Evolutionary conservation across 768 basidiomycete genomes (phyloP), one percentile per base, ranked within the genome.

Genomic region (Steccherinum ochraceum): DNA sequence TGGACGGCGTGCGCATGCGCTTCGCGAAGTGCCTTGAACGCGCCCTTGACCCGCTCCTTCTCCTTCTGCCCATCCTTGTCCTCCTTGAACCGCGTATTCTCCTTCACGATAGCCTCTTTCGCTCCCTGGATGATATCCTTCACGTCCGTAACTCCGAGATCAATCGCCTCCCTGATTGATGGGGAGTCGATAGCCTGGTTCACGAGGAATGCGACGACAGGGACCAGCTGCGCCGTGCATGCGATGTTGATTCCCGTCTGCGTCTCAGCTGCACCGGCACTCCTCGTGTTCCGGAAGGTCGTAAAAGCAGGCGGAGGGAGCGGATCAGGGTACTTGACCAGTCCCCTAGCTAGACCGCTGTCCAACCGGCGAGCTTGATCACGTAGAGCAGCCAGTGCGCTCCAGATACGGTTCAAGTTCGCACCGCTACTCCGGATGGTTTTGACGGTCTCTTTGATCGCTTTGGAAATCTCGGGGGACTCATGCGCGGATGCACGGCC

Each of bases 331-430:
- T 82, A 78, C 5, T 64, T 62, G 43, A 76, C 53, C 16, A 35
- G 30, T 25, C 58, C 48, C 43, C 48, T 54, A 47, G 50, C 24
- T 51, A 23, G 27, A 13, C 24, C 25, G 30, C 7, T 16, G 16
- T 35, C 30, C 7, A 7, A 35, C 16, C 16, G 7, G 24, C 12
- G 40, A 43, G 46, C 24, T n/a, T 50, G 49, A 2, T 71, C 69
- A 11, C 80, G 78, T 35, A 87, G 67, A 3, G 67, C 56, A 0
- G 70, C 67, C 2, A 90, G 74, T 11, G 74, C 67, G 19, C 62
- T 58, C 86, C 85, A 89, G 4, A 88, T 75, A 60, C 78, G 84
- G 58, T 69, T 79, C 41, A 88, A 66, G 50, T 80, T 81, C 5
- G 72, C 67, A 3, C 84, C 80, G 16, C 72, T 65, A 30, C 71